A percentile compares a stretch with the other conserved stretches of the same genome.
phyloP scores from a whole-genome alignment of 306 rosid genomes.

The Prunus campanulata region DNA sequence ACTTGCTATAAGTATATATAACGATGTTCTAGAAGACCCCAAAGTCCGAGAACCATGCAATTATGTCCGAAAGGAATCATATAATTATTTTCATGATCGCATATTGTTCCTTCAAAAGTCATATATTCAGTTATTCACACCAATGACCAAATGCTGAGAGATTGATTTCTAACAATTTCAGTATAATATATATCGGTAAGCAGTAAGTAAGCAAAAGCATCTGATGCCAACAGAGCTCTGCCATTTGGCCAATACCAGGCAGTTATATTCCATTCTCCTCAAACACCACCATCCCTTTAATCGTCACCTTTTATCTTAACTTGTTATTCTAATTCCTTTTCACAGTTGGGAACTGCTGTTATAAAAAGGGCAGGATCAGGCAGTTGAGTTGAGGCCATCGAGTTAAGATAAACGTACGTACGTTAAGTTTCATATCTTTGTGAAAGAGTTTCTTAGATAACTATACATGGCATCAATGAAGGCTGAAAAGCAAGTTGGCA shows the following conservation, averaged over 20 bases:
- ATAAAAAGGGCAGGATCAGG: constrained; percentile 18
- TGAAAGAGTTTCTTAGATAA: neutral
- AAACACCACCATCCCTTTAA: constrained; percentile 9
- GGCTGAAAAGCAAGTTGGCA: constrained; percentile 36
- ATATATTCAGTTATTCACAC: no score
- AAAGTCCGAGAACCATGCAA: neutral
- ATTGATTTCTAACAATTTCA: neutral
- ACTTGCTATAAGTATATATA: no score
- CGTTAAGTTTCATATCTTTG: neutral
- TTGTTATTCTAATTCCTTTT: constrained; percentile 29
- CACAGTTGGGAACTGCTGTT: constrained; percentile 1
- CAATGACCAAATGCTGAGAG: no score
- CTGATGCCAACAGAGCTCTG: constrained; percentile 19
- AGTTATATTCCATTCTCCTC: constrained; percentile 14
- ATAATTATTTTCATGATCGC: neutral
- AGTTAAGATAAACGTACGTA: neutral
- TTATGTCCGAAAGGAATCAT: neutral
- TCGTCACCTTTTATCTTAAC: neutral
- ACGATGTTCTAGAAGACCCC: neutral
- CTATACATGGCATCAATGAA: constrained; percentile 48
- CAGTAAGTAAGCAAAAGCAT: constrained; percentile 17
- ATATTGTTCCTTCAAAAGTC: neutral
- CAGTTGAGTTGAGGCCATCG: neutral
- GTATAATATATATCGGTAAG: neutral
- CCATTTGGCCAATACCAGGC: neutral